Evolutionary conservation across 192 early-diverging fungal genomes (phyloP).

Genomic region (Helicostylum pulchrum): DNA sequence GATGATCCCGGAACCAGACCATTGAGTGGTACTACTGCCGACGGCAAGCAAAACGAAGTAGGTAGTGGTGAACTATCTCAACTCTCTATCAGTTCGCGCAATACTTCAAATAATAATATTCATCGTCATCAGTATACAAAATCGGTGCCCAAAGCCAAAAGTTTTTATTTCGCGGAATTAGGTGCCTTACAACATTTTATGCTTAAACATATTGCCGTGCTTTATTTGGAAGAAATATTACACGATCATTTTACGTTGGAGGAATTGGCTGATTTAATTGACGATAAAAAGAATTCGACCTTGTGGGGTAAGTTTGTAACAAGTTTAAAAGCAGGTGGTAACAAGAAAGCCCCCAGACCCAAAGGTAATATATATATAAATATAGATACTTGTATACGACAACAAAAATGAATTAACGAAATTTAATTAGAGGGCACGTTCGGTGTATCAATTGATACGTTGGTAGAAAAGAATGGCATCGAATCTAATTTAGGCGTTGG

Average conservation of each 20-base stretch:
- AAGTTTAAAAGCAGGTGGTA: constrained; percentile 58
- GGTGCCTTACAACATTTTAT: constrained; percentile 77
- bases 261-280: constrained; percentile 80
- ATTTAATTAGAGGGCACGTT: constrained; percentile 72
- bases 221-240: constrained; percentile 71
- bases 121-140: constrained; percentile 18
- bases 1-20: background rate
- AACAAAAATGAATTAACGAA: background rate
- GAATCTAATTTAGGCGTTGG: constrained; percentile 70
- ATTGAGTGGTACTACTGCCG: background rate
- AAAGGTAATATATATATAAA: constrained; percentile 46
- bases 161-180: constrained; percentile 60
- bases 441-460: constrained; percentile 80
- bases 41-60: background rate
- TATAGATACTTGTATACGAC: background rate
- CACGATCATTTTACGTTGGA: constrained; percentile 68
- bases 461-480: constrained; percentile 83
- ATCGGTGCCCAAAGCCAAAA: constrained; percentile 15
- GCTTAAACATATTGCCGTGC: constrained; percentile 80
- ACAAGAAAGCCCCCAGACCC: constrained; percentile 37
- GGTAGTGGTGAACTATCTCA: background rate
- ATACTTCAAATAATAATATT: background rate
- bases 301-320: constrained; percentile 76
- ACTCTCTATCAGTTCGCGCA: background rate
- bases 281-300: constrained; percentile 64